Percentiles rank a stretch among this genome's conserved stretches.
Evolutionary conservation across 257 asterid species (phyloP).

Genomic region (Solanum stenotomum): DNA sequence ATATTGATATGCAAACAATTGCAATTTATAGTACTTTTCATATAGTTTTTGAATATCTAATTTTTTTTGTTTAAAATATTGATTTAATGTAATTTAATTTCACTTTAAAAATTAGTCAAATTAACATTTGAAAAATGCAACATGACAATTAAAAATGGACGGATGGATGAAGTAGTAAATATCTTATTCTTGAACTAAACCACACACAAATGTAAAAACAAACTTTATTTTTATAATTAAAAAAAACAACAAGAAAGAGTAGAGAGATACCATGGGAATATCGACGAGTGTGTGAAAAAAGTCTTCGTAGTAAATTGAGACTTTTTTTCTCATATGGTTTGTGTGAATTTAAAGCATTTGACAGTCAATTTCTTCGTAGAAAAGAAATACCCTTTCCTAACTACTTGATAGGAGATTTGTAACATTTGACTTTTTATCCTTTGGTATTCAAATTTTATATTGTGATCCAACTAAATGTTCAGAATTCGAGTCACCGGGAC

Average conservation of each 20-base stretch:
- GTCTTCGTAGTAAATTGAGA: neutral
- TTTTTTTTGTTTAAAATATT: too few relatives aligned
- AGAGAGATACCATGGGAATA: neutral
- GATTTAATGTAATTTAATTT: too few relatives aligned
- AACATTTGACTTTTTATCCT: neutral
- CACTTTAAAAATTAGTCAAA: too few relatives aligned
- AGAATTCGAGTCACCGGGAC: accelerated
- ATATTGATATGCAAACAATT: too few relatives aligned
- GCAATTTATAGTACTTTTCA: too few relatives aligned
- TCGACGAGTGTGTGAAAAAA: neutral
- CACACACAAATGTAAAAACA: neutral
- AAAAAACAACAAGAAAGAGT: neutral
- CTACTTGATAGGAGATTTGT: neutral
- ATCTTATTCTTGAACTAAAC: neutral
- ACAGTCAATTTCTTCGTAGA: conserved; percentile 7
- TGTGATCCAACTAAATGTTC: neutral
- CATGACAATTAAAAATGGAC: too few relatives aligned
- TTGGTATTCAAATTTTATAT: neutral
- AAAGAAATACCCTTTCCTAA: neutral
- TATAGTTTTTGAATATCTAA: too few relatives aligned
- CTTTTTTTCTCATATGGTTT: neutral
- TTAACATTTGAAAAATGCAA: too few relatives aligned
- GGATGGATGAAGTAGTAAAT: neutral
- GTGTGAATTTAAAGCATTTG: neutral
- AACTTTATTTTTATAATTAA: too few relatives aligned